A percentile compares a stretch with the other conserved stretches of the same genome.
phyloP scores from a whole-genome alignment of 2,329 filamentous ascomycete genomes.

The Corynespora cassiicola region DNA sequence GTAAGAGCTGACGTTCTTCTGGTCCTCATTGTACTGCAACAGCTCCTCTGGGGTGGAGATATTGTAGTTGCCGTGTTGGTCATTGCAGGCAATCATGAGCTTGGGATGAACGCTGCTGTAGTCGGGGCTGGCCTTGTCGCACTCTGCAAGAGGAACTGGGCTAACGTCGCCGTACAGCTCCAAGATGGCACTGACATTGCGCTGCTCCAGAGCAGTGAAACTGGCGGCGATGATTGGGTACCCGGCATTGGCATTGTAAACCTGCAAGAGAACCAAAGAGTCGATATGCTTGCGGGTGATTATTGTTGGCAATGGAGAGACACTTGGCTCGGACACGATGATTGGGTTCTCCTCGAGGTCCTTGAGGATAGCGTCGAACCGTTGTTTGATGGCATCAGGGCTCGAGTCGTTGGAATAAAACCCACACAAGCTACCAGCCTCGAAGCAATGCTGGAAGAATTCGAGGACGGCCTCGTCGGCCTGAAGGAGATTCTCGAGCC shows the following conservation, averaged over 20 bases:
- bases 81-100: slow-evolving; percentile 17
- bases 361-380: slow-evolving; percentile 16
- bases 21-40: slow-evolving; percentile 1
- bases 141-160: slow-evolving; percentile 2
- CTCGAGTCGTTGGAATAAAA: slow-evolving; percentile 23
- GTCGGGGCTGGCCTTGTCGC: neutral
- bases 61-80: slow-evolving; percentile 17
- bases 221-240: slow-evolving; percentile 14
- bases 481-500: neutral
- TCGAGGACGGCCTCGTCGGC: slow-evolving; percentile 30
- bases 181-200: slow-evolving; percentile 5
- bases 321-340: neutral
- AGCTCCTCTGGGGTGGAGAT: slow-evolving; percentile 10
- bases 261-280: neutral
- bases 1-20: slow-evolving; percentile 12
- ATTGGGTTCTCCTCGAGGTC: slow-evolving; percentile 15
- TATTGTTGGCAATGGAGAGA: slow-evolving; percentile 7
- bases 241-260: slow-evolving; percentile 4
- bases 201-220: slow-evolving; percentile 14
- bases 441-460: slow-evolving; percentile 61
- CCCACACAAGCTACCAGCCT: slow-evolving; percentile 45
- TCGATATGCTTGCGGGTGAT: slow-evolving; percentile 12
- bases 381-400: slow-evolving; percentile 16
- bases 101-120: slow-evolving; percentile 7
- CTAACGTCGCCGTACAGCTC: no score